Conservation (phyloP, 192 early-diverging fungal species). For the Rhizoclosmatium sp. region DNA sequence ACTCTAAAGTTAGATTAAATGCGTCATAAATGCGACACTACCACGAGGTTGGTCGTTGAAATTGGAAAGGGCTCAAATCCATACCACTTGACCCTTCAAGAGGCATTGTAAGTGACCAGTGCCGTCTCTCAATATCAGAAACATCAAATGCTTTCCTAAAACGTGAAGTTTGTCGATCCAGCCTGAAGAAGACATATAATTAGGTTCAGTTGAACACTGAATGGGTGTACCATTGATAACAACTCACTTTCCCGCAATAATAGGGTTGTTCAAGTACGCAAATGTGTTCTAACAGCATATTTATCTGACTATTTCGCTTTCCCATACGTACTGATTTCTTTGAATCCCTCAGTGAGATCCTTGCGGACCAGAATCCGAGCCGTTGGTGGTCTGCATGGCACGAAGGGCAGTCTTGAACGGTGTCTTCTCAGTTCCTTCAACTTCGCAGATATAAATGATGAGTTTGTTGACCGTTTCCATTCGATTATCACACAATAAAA, state of each 20-base stretch:
- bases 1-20: conserved; percentile 89
- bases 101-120: conserved; percentile 94
- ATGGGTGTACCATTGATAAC: conserved; percentile 59
- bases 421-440: conserved; percentile 69
- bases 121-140: conserved; percentile 93
- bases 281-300: conserved; percentile 73
- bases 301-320: conserved; percentile 90
- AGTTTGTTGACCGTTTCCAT: conserved; percentile 3
- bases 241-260: conserved; percentile 75
- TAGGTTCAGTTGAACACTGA: too few species aligned
- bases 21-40: conserved; percentile 96
- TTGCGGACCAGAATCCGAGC: conserved; percentile 76
- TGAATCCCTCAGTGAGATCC: conserved; percentile 72
- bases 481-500: too few species aligned
- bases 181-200: conserved; percentile 48
- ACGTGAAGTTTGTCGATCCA: conserved; percentile 96
- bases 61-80: conserved; percentile 3
- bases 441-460: conserved; percentile 78
- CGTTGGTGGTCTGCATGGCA: conserved; percentile 67
- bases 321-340: conserved; percentile 68
- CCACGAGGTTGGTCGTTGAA: background rate
- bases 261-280: background rate
- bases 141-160: conserved; percentile 97
- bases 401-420: conserved; percentile 82
- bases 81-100: conserved; percentile 82